Conservation (phyloP, 345 rosid species). For the Corchorus olitorius region DNA sequence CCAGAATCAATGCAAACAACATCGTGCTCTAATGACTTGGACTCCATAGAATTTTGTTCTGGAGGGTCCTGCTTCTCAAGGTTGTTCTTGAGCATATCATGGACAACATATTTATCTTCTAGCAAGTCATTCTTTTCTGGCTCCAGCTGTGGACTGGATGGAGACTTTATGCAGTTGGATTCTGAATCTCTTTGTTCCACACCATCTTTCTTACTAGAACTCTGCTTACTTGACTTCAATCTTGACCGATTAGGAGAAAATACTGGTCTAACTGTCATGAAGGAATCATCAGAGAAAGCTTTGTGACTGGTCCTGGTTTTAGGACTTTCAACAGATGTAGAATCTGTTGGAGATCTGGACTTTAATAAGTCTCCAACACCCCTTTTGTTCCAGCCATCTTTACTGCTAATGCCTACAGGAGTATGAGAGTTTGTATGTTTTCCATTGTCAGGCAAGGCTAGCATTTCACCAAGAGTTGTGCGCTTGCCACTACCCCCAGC, state of each 20-base stretch:
- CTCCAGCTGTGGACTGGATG: background rate
- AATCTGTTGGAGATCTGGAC: conserved; percentile 23
- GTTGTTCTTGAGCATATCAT: conserved; percentile 19
- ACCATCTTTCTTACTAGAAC: conserved; percentile 18
- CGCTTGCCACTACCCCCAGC: conserved; percentile 12
- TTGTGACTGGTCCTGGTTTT: conserved; percentile 11
- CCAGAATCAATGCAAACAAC: conserved; percentile 4
- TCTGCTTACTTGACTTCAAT: conserved; percentile 19
- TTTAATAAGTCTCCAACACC: conserved; percentile 8
- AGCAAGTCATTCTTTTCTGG: conserved; percentile 10
- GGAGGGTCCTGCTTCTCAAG: conserved; percentile 22
- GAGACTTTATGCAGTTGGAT: conserved; percentile 16
- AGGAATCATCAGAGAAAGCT: conserved; percentile 15
- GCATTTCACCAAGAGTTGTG: conserved; percentile 36
- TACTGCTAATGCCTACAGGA: conserved; percentile 22
- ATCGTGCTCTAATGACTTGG: conserved; percentile 13
- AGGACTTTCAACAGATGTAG: conserved; percentile 14
- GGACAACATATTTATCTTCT: background rate
- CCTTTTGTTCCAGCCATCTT: conserved; percentile 18
- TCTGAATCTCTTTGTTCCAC: conserved; percentile 16
- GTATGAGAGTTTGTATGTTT: conserved; percentile 8
- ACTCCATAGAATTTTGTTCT: conserved; percentile 1
- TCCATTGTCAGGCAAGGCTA: conserved; percentile 22
- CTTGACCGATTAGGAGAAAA: conserved; percentile 15
- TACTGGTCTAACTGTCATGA: background rate